These are phyloP conservation scores for Pelargonium australe DNA, from an alignment of 441 rosid genomes.

Conservation along the genomic window DNA sequence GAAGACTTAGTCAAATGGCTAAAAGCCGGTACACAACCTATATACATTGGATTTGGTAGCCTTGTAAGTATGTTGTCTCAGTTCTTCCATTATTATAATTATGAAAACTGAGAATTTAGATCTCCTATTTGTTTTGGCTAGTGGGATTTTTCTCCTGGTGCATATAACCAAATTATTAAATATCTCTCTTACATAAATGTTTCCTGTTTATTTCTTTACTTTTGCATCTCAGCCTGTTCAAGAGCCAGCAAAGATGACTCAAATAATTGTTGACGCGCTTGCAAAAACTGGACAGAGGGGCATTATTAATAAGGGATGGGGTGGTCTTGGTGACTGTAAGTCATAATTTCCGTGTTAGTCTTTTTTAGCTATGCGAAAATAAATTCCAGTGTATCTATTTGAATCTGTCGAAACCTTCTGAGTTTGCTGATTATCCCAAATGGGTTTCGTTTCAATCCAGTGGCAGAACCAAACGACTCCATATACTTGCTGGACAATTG, in stretches of 20 bases:
- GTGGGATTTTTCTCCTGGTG: too few relatives aligned
- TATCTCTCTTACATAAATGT: too few relatives aligned
- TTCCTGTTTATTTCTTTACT: background rate
- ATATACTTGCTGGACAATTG: constrained; percentile 25
- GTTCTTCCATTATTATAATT: background rate
- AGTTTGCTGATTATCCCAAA: background rate
- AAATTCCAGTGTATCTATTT: background rate
- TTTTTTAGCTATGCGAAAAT: background rate
- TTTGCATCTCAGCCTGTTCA: constrained; percentile 22
- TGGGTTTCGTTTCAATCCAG: constrained; percentile 10
- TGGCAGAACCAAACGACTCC: constrained; percentile 24
- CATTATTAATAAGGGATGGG: constrained; percentile 28
- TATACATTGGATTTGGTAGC: constrained; percentile 82
- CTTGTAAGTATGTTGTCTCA: constrained; percentile 1
- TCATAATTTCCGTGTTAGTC: background rate
- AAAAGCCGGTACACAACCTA: constrained; percentile 79
- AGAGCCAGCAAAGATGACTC: constrained; percentile 29
- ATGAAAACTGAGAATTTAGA: background rate
- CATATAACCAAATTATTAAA: too few relatives aligned
- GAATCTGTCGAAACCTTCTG: background rate
- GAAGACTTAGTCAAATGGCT: constrained; percentile 79
- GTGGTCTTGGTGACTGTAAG: constrained; percentile 27
- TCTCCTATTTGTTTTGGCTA: too few relatives aligned
- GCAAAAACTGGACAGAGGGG: constrained; percentile 26
- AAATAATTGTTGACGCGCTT: constrained; percentile 21